Conservation (phyloP, 345 rosid genomes). For the Tarenaya hassleriana region DNA sequence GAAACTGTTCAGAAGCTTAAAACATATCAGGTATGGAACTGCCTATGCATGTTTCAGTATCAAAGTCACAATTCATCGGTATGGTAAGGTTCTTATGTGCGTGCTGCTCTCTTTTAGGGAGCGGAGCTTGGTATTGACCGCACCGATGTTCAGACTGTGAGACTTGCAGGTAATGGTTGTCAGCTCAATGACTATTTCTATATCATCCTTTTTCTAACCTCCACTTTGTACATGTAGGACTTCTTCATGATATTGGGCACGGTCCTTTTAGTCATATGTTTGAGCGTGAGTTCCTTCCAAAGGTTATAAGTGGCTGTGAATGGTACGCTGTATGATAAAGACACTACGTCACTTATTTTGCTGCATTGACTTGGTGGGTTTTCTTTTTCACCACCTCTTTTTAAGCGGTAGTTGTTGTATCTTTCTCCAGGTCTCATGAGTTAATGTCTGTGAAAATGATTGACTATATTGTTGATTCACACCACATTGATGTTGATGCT, state of each 20-base stretch:
- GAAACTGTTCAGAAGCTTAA: conserved; percentile 60
- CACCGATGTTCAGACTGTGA: conserved; percentile 78
- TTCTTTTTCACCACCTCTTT: conserved; percentile 14
- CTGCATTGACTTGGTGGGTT: conserved; percentile 9
- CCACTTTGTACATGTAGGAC: conserved; percentile 42
- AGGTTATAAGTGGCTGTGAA: conserved; percentile 36
- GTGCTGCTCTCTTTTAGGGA: conserved; percentile 40
- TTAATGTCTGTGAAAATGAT: conserved; percentile 69
- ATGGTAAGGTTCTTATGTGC: conserved; percentile 9
- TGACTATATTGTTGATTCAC: conserved; percentile 76
- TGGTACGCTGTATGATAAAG: conserved; percentile 43
- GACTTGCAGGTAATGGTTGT: conserved; percentile 63
- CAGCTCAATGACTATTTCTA: background rate
- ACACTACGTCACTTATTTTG: background rate
- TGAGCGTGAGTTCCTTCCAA: conserved; percentile 82
- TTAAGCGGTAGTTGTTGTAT: conserved; percentile 12
- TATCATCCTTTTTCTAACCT: conserved; percentile 17
- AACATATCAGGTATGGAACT: conserved; percentile 46
- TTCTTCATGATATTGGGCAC: conserved; percentile 91
- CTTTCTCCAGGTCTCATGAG: conserved; percentile 71
- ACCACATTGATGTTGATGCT: conserved; percentile 71
- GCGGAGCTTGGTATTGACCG: conserved; percentile 70
- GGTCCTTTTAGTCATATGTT: conserved; percentile 96
- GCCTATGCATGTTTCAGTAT: conserved; percentile 10
- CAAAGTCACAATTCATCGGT: conserved; percentile 10